A percentile compares a stretch with the other conserved stretches of the same genome.
Conservation (phyloP, 2,329 filamentous ascomycete genomes). For the Xylariales sp. region DNA sequence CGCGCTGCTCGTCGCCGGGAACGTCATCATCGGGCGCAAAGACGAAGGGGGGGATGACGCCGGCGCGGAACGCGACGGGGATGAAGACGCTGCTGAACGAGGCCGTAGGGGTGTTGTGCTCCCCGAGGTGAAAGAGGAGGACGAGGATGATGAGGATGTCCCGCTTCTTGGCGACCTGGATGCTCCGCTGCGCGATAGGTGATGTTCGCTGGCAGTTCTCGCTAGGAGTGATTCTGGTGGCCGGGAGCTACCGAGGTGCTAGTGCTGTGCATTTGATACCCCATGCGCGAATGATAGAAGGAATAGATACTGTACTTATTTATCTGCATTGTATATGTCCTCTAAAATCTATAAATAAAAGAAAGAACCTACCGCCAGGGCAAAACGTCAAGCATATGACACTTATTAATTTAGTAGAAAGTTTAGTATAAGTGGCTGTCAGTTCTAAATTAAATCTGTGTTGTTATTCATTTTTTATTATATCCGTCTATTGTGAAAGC, state of each 20-base stretch:
- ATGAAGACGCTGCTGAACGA: constrained; percentile 10
- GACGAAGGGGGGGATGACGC: constrained; percentile 38
- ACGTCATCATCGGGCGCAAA: constrained; percentile 80
- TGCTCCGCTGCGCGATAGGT: constrained; percentile 17
- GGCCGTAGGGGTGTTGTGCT: neutral
- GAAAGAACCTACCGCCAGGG: no score
- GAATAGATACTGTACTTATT: neutral
- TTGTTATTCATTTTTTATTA: no score
- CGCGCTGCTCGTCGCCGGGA: constrained; percentile 76
- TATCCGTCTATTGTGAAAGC: neutral
- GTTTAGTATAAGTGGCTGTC: no score
- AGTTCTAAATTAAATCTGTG: neutral
- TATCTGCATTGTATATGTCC: neutral
- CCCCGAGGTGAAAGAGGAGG: constrained; percentile 27
- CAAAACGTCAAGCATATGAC: no score
- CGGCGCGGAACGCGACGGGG: constrained; percentile 28
- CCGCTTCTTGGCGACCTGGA: constrained; percentile 44
- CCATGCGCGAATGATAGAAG: constrained; percentile 3
- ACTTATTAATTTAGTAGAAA: no score
- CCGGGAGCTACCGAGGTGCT: neutral
- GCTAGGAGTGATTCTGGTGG: neutral
- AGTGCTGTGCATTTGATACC: constrained; percentile 24
- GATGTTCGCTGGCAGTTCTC: neutral
- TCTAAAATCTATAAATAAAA: neutral
- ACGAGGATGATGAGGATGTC: constrained; percentile 41